Evolutionary conservation across 169 alveolate genomes (phyloP).

Genomic region (Eimeria tenella): DNA sequence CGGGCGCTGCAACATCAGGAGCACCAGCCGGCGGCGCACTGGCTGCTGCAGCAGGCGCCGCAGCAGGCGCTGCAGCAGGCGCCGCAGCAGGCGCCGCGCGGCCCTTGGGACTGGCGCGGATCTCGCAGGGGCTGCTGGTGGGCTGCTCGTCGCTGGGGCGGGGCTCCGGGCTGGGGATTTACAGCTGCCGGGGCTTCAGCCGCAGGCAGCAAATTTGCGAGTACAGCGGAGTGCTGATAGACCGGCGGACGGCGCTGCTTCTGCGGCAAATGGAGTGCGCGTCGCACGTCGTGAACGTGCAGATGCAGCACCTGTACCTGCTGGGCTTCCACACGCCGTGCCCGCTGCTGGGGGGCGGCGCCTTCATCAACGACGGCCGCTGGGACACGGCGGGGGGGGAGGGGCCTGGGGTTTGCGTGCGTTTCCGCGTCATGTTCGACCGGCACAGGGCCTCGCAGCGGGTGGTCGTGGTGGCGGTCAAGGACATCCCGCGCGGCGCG

Average conservation of each 20-base stretch:
- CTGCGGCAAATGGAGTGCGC: constrained; percentile 73
- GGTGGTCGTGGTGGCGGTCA: constrained; percentile 67
- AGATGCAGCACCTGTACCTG: constrained; percentile 77
- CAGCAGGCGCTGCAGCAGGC: not conserved
- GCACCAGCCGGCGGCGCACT: not conserved
- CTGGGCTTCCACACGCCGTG: constrained; percentile 74
- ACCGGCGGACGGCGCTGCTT: constrained; percentile 73
- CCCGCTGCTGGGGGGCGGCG: constrained; percentile 75
- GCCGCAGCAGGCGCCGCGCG: not conserved
- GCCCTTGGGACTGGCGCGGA: not conserved
- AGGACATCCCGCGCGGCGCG: constrained; percentile 55
- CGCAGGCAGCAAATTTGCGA: constrained; percentile 54
- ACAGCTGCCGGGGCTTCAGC: constrained; percentile 39
- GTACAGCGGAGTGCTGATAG: constrained; percentile 73
- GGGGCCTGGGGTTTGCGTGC: constrained; percentile 80
- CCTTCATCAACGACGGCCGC: constrained; percentile 80
- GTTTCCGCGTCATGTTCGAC: constrained; percentile 70
- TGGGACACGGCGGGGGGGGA: constrained; percentile 71
- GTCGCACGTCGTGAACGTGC: constrained; percentile 77
- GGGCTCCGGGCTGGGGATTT: constrained; percentile 76
- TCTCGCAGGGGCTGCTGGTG: constrained; percentile 65
- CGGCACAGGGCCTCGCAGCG: constrained; percentile 70
- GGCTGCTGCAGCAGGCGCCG: not conserved
- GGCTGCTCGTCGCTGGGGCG: constrained; percentile 73
- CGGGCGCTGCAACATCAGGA: not conserved